Conservation (phyloP, 1,284 basidiomycete genomes). For the Pseudozyma sp. region DNA sequence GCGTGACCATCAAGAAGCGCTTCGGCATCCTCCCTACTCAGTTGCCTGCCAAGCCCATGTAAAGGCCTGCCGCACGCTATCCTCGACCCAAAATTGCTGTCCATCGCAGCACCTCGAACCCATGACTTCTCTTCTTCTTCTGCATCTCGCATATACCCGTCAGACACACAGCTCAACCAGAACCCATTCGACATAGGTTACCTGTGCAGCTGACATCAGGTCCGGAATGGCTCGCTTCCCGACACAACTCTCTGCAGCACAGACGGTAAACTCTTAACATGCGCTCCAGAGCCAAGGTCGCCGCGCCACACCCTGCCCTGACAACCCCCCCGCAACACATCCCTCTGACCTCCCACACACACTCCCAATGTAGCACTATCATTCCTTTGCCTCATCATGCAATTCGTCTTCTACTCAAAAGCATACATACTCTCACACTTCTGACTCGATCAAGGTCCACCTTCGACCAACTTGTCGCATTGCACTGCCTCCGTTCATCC, state of each 20-base stretch:
- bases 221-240: neutral
- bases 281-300: too few relatives aligned
- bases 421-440: neutral
- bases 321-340: conserved; percentile 2
- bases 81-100: too few relatives aligned
- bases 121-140: neutral
- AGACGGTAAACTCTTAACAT: too few relatives aligned
- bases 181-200: neutral
- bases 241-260: neutral
- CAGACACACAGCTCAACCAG: conserved; percentile 5
- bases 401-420: conserved; percentile 5
- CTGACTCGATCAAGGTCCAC: neutral
- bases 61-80: conserved; percentile 1
- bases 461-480: neutral
- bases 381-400: conserved; percentile 11
- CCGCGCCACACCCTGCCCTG: conserved; percentile 4
- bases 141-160: conserved; percentile 39
- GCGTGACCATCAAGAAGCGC: conserved; percentile 67
- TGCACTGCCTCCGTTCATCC: conserved; percentile 15
- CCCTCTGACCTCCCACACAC: neutral
- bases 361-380: conserved; percentile 31
- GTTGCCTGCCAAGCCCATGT: conserved; percentile 59
- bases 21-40: conserved; percentile 65
- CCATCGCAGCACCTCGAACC: neutral
- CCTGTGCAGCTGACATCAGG: conserved; percentile 4